Conservation (phyloP, 805 yeast genomes). For the Teunomyces pallodes region DNA sequence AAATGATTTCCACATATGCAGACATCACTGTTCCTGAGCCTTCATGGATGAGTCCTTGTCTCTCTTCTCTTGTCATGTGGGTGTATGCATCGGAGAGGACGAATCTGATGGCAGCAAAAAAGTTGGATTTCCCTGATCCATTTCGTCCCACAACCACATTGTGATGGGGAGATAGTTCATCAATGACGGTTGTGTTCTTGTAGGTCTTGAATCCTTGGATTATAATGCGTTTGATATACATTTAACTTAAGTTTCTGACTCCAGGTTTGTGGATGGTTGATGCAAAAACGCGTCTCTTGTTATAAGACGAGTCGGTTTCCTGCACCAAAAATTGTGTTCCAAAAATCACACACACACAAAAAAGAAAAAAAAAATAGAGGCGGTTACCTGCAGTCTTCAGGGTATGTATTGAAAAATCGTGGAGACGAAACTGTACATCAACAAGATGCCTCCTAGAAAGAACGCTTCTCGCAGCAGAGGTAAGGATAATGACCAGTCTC, state of each 20-base stretch:
- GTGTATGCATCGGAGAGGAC: conserved; percentile 88
- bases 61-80: conserved; percentile 77
- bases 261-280: neutral
- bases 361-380: neutral
- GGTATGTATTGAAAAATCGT: neutral
- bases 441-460: conserved; percentile 11
- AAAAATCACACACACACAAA: neutral
- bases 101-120: conserved; percentile 92
- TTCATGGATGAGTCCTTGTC: conserved; percentile 85
- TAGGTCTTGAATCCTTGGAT: conserved; percentile 95
- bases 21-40: conserved; percentile 89
- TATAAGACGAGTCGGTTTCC: neutral
- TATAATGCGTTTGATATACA: conserved; percentile 52
- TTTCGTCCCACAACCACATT: conserved; percentile 86
- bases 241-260: conserved; percentile 6
- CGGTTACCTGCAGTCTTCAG: neutral
- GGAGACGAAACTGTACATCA: neutral
- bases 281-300: neutral
- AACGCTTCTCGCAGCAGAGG: conserved; percentile 8
- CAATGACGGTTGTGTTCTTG: conserved; percentile 76
- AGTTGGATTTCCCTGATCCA: conserved; percentile 96
- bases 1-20: conserved; percentile 86
- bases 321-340: neutral
- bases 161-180: conserved; percentile 71
- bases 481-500: neutral